Conservation (phyloP, 805 yeast genomes). For the Lipomyces anomalus region DNA sequence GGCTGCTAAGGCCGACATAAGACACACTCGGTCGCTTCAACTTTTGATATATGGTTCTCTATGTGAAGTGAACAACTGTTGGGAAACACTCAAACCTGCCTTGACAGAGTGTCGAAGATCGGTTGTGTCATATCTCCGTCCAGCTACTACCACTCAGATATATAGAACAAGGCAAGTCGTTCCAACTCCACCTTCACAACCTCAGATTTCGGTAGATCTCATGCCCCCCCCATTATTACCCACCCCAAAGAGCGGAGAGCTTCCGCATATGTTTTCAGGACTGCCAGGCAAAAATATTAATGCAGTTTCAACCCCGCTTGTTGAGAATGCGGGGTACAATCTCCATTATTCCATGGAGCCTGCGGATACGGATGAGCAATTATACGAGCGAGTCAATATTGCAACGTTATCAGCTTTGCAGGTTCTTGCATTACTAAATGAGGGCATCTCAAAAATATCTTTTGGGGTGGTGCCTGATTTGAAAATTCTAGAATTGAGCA, state of each 20-base stretch:
- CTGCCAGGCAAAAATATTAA: too few species aligned
- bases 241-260: slow-evolving; percentile 1
- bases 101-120: slow-evolving; percentile 18
- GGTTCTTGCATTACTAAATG: slow-evolving; percentile 70
- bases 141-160: background rate
- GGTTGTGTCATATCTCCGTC: background rate
- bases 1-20: slow-evolving; percentile 54
- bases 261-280: background rate
- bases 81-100: slow-evolving; percentile 39
- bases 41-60: slow-evolving; percentile 58
- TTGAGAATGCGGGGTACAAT: slow-evolving; percentile 13
- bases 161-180: background rate
- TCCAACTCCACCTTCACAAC: background rate
- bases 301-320: slow-evolving; percentile 13
- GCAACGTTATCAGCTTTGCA: slow-evolving; percentile 66
- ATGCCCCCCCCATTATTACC: slow-evolving; percentile 9
- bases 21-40: slow-evolving; percentile 59
- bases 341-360: slow-evolving; percentile 26
- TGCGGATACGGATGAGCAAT: slow-evolving; percentile 57
- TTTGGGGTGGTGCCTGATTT: slow-evolving; percentile 41
- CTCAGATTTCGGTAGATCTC: slow-evolving; percentile 2
- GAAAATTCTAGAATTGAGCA: slow-evolving; percentile 70
- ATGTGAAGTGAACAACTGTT: slow-evolving; percentile 63
- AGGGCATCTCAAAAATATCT: slow-evolving; percentile 33
- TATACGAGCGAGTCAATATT: slow-evolving; percentile 56